Conservation (phyloP, 1,284 basidiomycete genomes). For the Flammula alnicola region DNA sequence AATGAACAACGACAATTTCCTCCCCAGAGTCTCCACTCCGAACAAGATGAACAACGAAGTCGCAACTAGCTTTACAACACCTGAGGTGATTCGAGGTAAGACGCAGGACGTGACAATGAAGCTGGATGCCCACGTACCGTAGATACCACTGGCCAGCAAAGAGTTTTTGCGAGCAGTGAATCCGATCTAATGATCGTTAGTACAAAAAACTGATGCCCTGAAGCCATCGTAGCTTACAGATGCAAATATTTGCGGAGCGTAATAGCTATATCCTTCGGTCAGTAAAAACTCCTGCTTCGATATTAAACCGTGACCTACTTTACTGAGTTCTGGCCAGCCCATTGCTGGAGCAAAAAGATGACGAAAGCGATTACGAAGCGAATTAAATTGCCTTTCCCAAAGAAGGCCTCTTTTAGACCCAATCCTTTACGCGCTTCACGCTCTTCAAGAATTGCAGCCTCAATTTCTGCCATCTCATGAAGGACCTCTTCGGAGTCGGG, state of each 20-base stretch:
- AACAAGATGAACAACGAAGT: conserved; percentile 55
- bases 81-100: conserved; percentile 11
- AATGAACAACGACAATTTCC: conserved; percentile 72
- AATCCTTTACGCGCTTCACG: conserved; percentile 57
- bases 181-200: conserved; percentile 51
- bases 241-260: conserved; percentile 75
- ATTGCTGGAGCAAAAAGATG: conserved; percentile 75
- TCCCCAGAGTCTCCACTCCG: conserved; percentile 76
- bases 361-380: conserved; percentile 73
- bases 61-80: conserved; percentile 71
- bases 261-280: conserved; percentile 61
- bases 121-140: conserved; percentile 46
- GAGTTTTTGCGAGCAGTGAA: conserved; percentile 62
- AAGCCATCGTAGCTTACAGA: conserved; percentile 48
- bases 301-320: conserved; percentile 42
- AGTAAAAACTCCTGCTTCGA: conserved; percentile 26
- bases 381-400: conserved; percentile 75
- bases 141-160: conserved; percentile 82
- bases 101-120: not conserved
- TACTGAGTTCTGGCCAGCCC: conserved; percentile 75
- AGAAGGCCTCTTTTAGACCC: conserved; percentile 69
- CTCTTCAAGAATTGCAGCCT: conserved; percentile 70
- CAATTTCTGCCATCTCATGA: conserved; percentile 67
- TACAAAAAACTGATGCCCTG: not conserved
- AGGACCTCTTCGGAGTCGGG: conserved; percentile 54